phyloP scores from a whole-genome alignment of 164 flowering plant genomes.

The Pachysandra terminalis region DNA sequence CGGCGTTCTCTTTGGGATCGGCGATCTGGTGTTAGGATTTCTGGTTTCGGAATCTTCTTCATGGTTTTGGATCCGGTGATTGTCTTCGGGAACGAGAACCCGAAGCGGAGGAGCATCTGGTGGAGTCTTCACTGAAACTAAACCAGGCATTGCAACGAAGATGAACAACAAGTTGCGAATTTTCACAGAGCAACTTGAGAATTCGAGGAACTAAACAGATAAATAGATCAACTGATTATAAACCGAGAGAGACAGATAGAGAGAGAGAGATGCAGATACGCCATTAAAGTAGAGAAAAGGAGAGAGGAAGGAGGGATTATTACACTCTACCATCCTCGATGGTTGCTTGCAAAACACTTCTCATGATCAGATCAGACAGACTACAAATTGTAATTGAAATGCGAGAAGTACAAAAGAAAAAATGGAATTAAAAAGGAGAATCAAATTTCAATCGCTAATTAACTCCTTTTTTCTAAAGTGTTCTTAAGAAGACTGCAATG shows the following conservation, averaged over 20 bases:
- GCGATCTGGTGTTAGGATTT: background rate
- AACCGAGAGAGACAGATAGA: background rate
- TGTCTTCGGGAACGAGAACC: conserved; percentile 11
- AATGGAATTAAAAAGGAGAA: too few relatives aligned
- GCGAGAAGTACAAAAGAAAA: too few relatives aligned
- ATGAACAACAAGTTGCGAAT: background rate
- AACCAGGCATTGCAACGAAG: conserved; percentile 18
- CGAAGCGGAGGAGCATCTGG: conserved; percentile 17
- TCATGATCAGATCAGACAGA: background rate
- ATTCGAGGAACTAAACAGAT: too few relatives aligned
- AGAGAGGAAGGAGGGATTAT: background rate
- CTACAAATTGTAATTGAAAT: background rate
- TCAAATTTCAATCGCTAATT: too few relatives aligned
- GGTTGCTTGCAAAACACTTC: conserved; percentile 15
- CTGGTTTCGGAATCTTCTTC: background rate
- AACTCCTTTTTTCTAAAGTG: too few relatives aligned
- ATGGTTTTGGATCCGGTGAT: conserved; percentile 4
- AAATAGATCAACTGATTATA: background rate
- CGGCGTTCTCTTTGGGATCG: background rate
- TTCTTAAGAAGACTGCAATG: too few relatives aligned
- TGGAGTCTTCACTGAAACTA: conserved; percentile 20
- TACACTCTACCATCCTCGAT: conserved; percentile 7
- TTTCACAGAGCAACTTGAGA: too few relatives aligned
- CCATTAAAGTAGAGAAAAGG: conserved; percentile 4
- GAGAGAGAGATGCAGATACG: conserved; percentile 2